These are phyloP conservation scores for Globisporangium spinosum DNA, from an alignment of 352 stramenopile genomes.

Conservation along the genomic window DNA sequence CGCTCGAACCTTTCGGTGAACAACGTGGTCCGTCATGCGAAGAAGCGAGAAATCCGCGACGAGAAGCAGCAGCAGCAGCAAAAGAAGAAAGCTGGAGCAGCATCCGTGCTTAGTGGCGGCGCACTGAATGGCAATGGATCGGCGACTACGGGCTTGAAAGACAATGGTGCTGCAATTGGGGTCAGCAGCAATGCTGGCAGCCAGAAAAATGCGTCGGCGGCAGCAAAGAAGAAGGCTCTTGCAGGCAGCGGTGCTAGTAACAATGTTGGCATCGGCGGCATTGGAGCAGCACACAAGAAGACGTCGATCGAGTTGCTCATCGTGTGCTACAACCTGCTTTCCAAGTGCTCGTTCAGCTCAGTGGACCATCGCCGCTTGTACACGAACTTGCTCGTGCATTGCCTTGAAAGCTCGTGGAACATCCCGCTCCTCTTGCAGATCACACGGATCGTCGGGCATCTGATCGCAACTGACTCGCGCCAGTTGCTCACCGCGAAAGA, in stretches of 20 bases:
- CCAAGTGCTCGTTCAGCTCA: conserved; percentile 74
- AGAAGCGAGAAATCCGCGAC: conserved; percentile 44
- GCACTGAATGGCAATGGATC: conserved; percentile 20
- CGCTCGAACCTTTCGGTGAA: conserved; percentile 78
- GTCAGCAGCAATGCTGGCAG: background rate
- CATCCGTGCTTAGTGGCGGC: background rate
- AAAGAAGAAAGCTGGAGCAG: conserved; percentile 46
- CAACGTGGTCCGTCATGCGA: conserved; percentile 66
- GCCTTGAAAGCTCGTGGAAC: conserved; percentile 81
- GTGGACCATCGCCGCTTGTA: conserved; percentile 74
- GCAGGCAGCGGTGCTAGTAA: background rate
- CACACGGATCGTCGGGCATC: conserved; percentile 69
- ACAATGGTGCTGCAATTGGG: conserved; percentile 12
- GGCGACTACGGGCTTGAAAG: conserved; percentile 18
- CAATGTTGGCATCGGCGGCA: background rate
- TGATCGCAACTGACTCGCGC: conserved; percentile 50
- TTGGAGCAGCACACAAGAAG: conserved; percentile 34
- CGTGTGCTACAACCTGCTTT: conserved; percentile 70
- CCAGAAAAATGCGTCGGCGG: conserved; percentile 18
- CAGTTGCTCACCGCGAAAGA: conserved; percentile 85
- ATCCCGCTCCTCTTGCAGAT: conserved; percentile 81
- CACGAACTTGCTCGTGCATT: conserved; percentile 82
- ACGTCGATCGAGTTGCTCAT: conserved; percentile 80
- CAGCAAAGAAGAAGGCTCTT: conserved; percentile 42
- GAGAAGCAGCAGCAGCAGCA: conserved; percentile 73